phyloP scores from a whole-genome alignment of 192 early-diverging fungal genomes.

The Gorgonomyces haynaldii region DNA sequence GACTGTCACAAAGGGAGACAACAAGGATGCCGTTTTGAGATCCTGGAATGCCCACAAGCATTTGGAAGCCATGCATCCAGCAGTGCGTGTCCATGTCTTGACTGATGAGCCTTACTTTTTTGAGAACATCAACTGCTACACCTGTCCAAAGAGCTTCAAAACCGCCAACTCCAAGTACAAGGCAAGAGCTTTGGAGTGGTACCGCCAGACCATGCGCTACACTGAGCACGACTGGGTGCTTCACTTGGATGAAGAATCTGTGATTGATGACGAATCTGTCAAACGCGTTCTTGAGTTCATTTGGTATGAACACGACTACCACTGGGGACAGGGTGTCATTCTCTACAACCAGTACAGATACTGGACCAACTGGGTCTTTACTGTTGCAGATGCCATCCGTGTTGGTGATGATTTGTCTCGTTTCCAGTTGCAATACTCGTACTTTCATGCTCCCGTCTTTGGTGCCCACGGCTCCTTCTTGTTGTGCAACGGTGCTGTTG shows the following conservation, averaged over 20 bases:
- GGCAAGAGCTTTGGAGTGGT: constrained; percentile 49
- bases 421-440: constrained; percentile 48
- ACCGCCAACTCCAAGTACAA: constrained; percentile 42
- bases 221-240: constrained; percentile 50
- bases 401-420: constrained; percentile 45
- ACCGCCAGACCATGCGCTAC: constrained; percentile 40
- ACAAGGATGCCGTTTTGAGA: constrained; percentile 41
- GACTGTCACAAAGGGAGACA: constrained; percentile 44
- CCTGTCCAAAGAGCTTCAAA: constrained; percentile 35
- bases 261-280: constrained; percentile 46
- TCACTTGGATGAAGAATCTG: constrained; percentile 46
- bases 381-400: constrained; percentile 45
- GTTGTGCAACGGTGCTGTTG: constrained; percentile 37
- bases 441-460: constrained; percentile 41
- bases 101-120: constrained; percentile 54
- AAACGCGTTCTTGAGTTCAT: constrained; percentile 39
- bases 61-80: constrained; percentile 37
- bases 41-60: constrained; percentile 45
- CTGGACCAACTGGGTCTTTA: constrained; percentile 46
- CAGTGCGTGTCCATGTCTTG: constrained; percentile 42
- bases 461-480: constrained; percentile 48
- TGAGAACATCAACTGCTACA: constrained; percentile 50
- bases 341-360: constrained; percentile 48
- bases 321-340: constrained; percentile 45
- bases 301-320: constrained; percentile 42